A percentile compares a stretch with the other conserved stretches of the same genome.
These are phyloP conservation scores for Ogataea polymorpha DNA, from an alignment of 805 yeast genomes.

Conservation along the genomic window DNA sequence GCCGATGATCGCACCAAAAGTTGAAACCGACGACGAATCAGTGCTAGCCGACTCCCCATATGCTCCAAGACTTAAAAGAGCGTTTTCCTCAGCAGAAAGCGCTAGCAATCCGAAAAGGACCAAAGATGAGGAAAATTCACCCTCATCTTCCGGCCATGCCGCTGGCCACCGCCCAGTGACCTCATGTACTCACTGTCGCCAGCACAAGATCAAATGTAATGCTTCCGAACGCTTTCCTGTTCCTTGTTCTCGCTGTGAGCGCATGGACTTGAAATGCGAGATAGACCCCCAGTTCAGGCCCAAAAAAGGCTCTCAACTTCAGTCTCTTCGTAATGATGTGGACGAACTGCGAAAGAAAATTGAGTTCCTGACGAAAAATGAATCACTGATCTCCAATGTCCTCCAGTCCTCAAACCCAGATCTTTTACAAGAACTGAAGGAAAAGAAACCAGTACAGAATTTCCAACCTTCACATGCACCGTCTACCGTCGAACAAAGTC, in stretches of 20 bases:
- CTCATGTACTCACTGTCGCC: conserved; percentile 91
- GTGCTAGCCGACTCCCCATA: conserved; percentile 1
- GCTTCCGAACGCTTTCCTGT: conserved; percentile 80
- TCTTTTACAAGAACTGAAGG: conserved; percentile 2
- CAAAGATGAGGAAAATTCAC: conserved; percentile 13
- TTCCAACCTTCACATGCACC: not conserved
- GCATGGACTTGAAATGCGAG: conserved; percentile 77
- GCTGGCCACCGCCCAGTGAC: conserved; percentile 83
- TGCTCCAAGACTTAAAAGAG: conserved; percentile 4
- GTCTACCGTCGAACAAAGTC: not conserved
- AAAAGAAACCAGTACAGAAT: not conserved
- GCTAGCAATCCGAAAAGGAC: conserved; percentile 1
- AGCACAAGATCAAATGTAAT: conserved; percentile 90
- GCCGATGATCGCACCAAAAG: conserved; percentile 9
- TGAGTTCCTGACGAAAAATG: conserved; percentile 63
- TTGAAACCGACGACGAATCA: conserved; percentile 9
- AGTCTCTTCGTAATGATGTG: conserved; percentile 77
- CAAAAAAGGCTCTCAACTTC: conserved; percentile 87
- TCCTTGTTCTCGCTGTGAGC: conserved; percentile 79
- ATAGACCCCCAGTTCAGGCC: conserved; percentile 92
- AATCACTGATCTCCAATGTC: conserved; percentile 63
- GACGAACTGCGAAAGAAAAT: conserved; percentile 74
- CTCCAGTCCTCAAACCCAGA: conserved; percentile 36
- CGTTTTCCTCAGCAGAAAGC: not conserved
- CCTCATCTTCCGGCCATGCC: conserved; percentile 19